phyloP scores from a whole-genome alignment of 192 early-diverging fungal genomes.

The Backusella tuberculispora region DNA sequence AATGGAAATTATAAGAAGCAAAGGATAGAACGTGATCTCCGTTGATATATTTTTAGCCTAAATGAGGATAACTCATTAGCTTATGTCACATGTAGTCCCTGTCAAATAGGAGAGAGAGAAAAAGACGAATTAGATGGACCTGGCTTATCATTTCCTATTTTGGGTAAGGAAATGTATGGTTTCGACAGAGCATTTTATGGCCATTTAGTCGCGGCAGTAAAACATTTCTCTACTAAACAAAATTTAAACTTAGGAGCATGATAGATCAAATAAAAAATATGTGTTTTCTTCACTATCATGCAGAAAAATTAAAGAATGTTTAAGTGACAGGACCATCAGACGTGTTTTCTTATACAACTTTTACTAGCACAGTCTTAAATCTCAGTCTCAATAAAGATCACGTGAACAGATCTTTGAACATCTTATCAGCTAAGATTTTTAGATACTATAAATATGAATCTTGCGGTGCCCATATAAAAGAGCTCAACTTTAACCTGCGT shows the following conservation, averaged over 20 bases:
- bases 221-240: neutral
- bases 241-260: neutral
- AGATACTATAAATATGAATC: constrained; percentile 3
- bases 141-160: constrained; percentile 15
- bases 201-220: neutral
- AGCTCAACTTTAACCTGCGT: neutral
- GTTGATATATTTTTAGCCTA: neutral
- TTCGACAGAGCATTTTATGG: neutral
- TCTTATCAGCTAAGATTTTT: constrained; percentile 12
- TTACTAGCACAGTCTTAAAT: neutral
- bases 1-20: constrained; percentile 8
- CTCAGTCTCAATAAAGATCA: neutral
- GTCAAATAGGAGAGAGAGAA: constrained; percentile 17
- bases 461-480: constrained; percentile 3
- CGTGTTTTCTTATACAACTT: neutral
- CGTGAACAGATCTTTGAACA: constrained; percentile 3
- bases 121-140: constrained; percentile 1
- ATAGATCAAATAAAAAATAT: neutral
- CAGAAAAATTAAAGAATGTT: neutral
- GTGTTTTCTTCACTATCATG: neutral
- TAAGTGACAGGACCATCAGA: neutral
- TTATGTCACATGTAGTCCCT: constrained; percentile 19
- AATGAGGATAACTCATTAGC: neutral
- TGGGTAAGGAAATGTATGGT: neutral
- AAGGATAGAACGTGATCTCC: constrained; percentile 18